Conservation (phyloP, 257 asterid species). For the Galeopsis tetrahit region DNA sequence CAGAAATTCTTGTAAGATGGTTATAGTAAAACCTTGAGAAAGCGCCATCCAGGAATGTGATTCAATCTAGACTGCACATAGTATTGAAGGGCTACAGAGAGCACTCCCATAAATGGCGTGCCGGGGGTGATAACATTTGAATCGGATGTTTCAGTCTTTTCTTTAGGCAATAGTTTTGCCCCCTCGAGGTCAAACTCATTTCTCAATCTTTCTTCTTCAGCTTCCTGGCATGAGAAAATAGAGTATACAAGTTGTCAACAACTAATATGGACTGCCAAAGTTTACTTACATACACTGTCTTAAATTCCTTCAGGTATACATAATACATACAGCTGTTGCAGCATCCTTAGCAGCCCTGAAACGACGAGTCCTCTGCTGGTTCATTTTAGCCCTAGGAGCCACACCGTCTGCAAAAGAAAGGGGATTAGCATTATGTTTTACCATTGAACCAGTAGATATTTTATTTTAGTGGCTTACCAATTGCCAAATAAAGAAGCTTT, state of each 20-base stretch:
- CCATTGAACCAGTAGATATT: slow-evolving; percentile 24
- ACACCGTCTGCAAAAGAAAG: slow-evolving; percentile 75
- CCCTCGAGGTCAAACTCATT: slow-evolving; percentile 74
- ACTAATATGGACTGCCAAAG: slow-evolving; percentile 27
- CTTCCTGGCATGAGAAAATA: slow-evolving; percentile 61
- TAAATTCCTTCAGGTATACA: slow-evolving; percentile 24
- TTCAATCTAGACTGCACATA: slow-evolving; percentile 84
- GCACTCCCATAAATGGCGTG: slow-evolving; percentile 91
- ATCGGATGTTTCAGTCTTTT: slow-evolving; percentile 86
- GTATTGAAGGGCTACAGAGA: slow-evolving; percentile 92
- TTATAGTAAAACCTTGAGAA: slow-evolving; percentile 69
- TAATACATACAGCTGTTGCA: slow-evolving; percentile 80
- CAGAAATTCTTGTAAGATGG: slow-evolving; percentile 25
- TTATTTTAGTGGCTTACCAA: slow-evolving; percentile 59
- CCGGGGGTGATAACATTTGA: slow-evolving; percentile 98
- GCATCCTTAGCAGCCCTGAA: slow-evolving; percentile 99
- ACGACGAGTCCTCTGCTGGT: slow-evolving; percentile 97
- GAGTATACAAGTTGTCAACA: slow-evolving; percentile 25
- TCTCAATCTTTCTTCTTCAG: slow-evolving; percentile 80
- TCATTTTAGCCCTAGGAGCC: slow-evolving; percentile 99
- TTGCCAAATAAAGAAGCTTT: slow-evolving; percentile 93
- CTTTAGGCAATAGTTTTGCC: slow-evolving; percentile 56
- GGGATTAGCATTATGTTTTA: slow-evolving; percentile 20
- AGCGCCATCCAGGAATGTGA: slow-evolving; percentile 79
- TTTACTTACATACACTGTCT: slow-evolving; percentile 24